Conservation (phyloP, 768 basidiomycete genomes). For the Lactarius psammicola region DNA sequence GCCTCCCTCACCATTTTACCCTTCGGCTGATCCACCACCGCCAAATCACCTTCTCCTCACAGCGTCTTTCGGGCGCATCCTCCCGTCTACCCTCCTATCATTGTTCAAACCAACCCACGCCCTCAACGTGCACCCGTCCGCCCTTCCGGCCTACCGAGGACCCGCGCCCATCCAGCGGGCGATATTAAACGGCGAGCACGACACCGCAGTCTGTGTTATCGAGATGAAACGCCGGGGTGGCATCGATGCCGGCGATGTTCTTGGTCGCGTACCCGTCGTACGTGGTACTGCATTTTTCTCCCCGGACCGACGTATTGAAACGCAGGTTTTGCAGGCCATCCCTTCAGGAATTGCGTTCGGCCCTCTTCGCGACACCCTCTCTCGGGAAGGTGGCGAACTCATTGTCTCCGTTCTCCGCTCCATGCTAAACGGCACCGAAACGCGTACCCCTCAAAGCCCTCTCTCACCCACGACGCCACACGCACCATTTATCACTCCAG, state of each 20-base stretch:
- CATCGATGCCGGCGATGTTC: conserved; percentile 77
- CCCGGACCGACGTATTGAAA: neutral
- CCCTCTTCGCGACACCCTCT: conserved; percentile 57
- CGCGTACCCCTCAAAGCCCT: conserved; percentile 23
- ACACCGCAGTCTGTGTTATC: conserved; percentile 80
- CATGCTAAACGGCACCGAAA: conserved; percentile 56
- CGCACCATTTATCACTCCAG: conserved; percentile 59
- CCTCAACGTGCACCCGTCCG: conserved; percentile 88
- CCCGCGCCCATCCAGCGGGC: conserved; percentile 88
- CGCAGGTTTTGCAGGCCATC: conserved; percentile 44
- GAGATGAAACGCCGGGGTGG: conserved; percentile 61
- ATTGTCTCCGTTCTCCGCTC: conserved; percentile 69
- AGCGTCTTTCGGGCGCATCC: conserved; percentile 88
- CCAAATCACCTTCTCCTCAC: conserved; percentile 68
- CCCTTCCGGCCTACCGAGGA: conserved; percentile 85
- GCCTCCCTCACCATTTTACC: conserved; percentile 43
- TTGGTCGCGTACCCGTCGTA: conserved; percentile 56
- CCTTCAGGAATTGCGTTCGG: conserved; percentile 52
- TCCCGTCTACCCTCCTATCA: conserved; percentile 58
- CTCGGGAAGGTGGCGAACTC: conserved; percentile 60
- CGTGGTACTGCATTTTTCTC: neutral
- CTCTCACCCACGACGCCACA: conserved; percentile 36
- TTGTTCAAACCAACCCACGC: conserved; percentile 58
- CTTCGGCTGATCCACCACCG: conserved; percentile 21
- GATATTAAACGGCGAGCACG: conserved; percentile 60